Conservation (phyloP, 331 rosid genomes). For the Stylosanthes scabra region DNA sequence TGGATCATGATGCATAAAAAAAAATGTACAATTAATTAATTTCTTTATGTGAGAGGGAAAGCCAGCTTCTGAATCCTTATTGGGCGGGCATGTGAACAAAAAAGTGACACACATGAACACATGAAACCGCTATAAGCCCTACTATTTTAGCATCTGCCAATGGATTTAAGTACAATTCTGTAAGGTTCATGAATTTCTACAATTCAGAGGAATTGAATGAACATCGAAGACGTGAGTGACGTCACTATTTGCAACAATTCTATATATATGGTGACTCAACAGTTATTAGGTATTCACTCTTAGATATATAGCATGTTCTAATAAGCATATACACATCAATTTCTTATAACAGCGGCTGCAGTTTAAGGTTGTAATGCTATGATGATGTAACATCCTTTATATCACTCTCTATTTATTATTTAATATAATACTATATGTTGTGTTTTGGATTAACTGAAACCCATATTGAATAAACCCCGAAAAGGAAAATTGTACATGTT, state of each 20-base stretch:
- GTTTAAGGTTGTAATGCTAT: neutral
- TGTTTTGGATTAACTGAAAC: slow-evolving; percentile 6
- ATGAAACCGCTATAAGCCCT: neutral
- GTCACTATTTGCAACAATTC: neutral
- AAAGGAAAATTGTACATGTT: neutral
- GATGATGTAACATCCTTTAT: neutral
- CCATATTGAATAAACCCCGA: neutral
- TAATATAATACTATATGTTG: neutral
- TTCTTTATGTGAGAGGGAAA: no score
- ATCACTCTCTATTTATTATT: no score
- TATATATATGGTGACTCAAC: neutral
- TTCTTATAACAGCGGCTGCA: neutral
- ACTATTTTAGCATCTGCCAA: slow-evolving; percentile 13
- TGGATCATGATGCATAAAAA: no score
- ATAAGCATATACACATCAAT: no score
- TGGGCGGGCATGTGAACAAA: slow-evolving; percentile 4
- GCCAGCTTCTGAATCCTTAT: neutral
- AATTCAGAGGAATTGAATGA: neutral
- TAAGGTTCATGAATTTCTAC: neutral
- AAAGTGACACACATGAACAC: neutral
- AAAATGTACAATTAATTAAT: no score
- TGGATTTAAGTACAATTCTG: slow-evolving; percentile 14
- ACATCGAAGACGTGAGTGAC: no score
- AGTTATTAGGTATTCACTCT: no score
- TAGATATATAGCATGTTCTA: no score